Percentiles rank a stretch among this genome's conserved stretches.
phyloP scores from a whole-genome alignment of 1,139 yeast species.

The Debaryomycetaceae sp. region DNA sequence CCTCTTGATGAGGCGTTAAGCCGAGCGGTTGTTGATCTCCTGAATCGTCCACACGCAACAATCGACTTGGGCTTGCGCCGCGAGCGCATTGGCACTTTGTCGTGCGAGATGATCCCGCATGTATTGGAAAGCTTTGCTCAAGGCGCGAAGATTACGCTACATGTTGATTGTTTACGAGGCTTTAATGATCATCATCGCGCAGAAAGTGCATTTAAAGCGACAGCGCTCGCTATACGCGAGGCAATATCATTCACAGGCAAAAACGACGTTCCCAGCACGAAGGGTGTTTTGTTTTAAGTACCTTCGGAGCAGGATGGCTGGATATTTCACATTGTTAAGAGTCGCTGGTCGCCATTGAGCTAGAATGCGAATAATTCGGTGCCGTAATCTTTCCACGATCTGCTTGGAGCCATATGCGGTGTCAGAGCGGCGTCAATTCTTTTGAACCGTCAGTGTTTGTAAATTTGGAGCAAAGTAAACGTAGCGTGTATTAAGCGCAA shows the following conservation, averaged over 20 bases:
- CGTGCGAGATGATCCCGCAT: slow-evolving; percentile 96
- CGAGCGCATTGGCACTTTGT: slow-evolving; percentile 85
- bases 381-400: too few species aligned
- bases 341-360: too few species aligned
- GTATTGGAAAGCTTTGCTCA: slow-evolving; percentile 90
- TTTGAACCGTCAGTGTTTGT: too few species aligned
- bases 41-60: slow-evolving; percentile 87
- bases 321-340: too few species aligned
- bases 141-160: slow-evolving; percentile 81
- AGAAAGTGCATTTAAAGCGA: slow-evolving; percentile 91
- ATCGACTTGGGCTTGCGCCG: slow-evolving; percentile 82
- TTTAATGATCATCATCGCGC: slow-evolving; percentile 93
- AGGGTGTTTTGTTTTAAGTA: slow-evolving; percentile 77
- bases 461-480: too few species aligned
- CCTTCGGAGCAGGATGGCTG: too few species aligned
- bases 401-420: too few species aligned
- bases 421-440: too few species aligned
- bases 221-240: slow-evolving; percentile 84
- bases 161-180: slow-evolving; percentile 90
- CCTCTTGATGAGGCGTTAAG: slow-evolving; percentile 94
- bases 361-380: too few species aligned
- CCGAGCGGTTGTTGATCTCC: slow-evolving; percentile 87
- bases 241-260: slow-evolving; percentile 78
- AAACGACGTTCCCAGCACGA: slow-evolving; percentile 89
- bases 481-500: too few species aligned